Evolutionary conservation across 2,329 filamentous ascomycete species (phyloP), one percentile per base, ranked within the genome.

Genomic region (Colletotrichum liaoningense): DNA sequence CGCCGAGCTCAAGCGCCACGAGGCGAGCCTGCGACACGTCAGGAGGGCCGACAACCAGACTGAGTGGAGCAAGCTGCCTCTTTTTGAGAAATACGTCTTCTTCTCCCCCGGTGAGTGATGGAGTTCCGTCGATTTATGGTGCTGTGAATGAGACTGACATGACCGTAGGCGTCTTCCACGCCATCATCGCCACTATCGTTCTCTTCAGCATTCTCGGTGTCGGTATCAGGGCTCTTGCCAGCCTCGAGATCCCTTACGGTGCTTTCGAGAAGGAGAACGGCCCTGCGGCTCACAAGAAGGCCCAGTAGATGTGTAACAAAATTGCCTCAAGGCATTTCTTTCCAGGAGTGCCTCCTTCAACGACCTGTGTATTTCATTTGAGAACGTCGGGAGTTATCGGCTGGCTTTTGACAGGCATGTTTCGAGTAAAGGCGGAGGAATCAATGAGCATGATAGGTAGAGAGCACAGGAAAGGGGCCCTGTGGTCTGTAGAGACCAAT

Each of bases 241-340:
- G 94, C 77, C 88, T 99, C 22, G 89, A 98, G 82, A 94, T 98
- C 35, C 94, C 94, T 1, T 98, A 98, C 82, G 95, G 94, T 75
- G 95, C 97, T 1, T 99, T 98, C 81, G 96, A 97, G 81, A 98
- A 98, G 87, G 96, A 98, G 78, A 97, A 95, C 88, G 94, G 95
- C 0, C 94, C 95, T n/a, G 88, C 91, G 49, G 93, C 93, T 38
- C 94, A 97, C 84, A 97, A 95, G 90, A 97, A 95, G 84, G 97
- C 95, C 90, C 97, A 95, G 86, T 88, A 92, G 83, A 89, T 88
- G 77, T 84, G 83, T 74, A 49, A 52, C 54, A 67, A 38, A 52
- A 33, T 24, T 56, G 55, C 26, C 54, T 26, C n/a, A 6, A 28
- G n/a, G 38, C 46, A 19, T 19, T 11, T 24, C 19, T 49, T 19